Evolutionary conservation across 192 early-diverging fungal genomes (phyloP).

Genomic region (Podila minutissima): DNA sequence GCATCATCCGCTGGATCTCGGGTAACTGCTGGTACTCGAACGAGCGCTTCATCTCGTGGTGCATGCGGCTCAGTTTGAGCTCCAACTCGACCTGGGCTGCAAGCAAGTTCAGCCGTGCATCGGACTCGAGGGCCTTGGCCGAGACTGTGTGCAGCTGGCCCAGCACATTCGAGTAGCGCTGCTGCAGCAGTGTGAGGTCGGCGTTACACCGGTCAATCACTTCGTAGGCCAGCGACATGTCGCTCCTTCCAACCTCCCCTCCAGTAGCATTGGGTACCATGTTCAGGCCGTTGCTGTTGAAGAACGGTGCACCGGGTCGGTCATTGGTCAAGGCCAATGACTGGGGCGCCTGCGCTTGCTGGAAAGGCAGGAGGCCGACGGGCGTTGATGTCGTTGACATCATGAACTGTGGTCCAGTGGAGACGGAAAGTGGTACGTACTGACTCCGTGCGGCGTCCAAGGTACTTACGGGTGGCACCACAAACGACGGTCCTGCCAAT

Average conservation of each 20-base stretch:
- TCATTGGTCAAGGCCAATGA: constrained; percentile 1
- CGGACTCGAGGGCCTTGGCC: constrained; percentile 34
- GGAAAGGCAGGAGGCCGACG: not conserved
- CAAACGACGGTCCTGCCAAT: not conserved
- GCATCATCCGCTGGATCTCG: constrained; percentile 38
- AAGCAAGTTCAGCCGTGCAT: constrained; percentile 23
- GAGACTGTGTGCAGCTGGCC: constrained; percentile 12
- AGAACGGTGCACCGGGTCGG: not conserved
- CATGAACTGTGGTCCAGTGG: not conserved
- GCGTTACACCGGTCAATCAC: constrained; percentile 41
- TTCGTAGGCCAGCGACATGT: constrained; percentile 47
- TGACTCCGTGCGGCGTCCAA: not conserved
- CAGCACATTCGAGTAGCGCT: constrained; percentile 15
- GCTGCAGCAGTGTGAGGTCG: constrained; percentile 34
- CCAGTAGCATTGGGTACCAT: constrained; percentile 17
- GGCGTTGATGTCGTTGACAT: not conserved
- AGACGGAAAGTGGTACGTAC: not conserved
- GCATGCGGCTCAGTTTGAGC: constrained; percentile 24
- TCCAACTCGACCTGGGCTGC: constrained; percentile 42
- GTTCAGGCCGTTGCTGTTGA: constrained; percentile 30
- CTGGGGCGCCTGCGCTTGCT: not conserved
- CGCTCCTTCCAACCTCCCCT: constrained; percentile 38
- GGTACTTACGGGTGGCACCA: not conserved
- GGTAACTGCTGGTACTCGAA: constrained; percentile 42
- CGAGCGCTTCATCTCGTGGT: constrained; percentile 34